Evolutionary conservation across 139 green algal genomes (phyloP).

Genomic region (Chara braunii): DNA sequence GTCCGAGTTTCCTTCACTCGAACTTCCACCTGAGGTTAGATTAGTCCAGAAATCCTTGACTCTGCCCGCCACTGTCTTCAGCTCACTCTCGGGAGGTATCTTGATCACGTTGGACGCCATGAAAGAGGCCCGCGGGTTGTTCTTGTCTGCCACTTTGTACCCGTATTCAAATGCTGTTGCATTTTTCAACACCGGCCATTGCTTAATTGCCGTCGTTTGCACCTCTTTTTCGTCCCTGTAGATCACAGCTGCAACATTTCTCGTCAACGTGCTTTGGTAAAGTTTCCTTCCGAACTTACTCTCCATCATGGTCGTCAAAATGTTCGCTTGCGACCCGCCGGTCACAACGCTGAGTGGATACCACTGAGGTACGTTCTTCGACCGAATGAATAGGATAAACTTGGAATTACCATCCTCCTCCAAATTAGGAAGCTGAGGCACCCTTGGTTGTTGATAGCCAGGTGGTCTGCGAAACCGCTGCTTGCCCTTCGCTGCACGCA

Average conservation of each 20-base stretch:
- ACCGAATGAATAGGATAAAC: no score
- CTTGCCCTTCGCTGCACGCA: no score
- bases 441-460: no score
- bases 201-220: background rate
- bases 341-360: constrained; percentile 34
- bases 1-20: no score
- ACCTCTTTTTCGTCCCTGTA: constrained; percentile 25
- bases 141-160: background rate
- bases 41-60: no score
- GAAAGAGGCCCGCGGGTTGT: background rate
- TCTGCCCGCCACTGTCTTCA: no score
- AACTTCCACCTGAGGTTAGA: no score
- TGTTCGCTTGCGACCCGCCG: constrained; percentile 25
- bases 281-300: constrained; percentile 43
- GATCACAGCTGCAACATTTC: constrained; percentile 35
- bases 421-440: no score
- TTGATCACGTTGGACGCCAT: background rate
- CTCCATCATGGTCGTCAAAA: constrained; percentile 27
- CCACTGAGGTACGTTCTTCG: constrained; percentile 32
- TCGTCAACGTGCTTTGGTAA: constrained; percentile 35
- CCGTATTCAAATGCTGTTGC: background rate
- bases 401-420: no score
- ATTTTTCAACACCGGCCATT: background rate
- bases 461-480: no score
- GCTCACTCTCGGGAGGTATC: no score